Percentiles rank a stretch among this genome's conserved stretches.
These are phyloP conservation scores for Erucastrum elatum DNA, from an alignment of 345 rosid genomes.

Conservation along the genomic window DNA sequence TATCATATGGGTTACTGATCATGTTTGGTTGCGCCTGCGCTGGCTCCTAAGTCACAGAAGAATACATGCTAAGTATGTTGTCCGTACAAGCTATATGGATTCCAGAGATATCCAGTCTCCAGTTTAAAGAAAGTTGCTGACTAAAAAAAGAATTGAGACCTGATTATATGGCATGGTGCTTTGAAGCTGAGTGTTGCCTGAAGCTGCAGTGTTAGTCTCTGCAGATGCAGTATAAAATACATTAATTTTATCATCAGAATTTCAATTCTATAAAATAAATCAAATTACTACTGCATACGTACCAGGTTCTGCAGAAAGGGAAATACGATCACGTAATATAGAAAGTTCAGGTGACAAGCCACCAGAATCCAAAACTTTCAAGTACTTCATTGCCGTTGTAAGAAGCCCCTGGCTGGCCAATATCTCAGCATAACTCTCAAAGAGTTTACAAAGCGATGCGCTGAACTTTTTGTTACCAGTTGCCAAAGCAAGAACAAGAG, in stretches of 20 bases:
- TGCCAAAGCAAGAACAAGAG: constrained; percentile 93
- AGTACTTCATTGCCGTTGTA: constrained; percentile 82
- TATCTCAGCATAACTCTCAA: constrained; percentile 96
- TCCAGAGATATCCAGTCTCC: constrained; percentile 16
- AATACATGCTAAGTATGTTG: constrained; percentile 30
- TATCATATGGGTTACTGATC: constrained; percentile 53
- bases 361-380: constrained; percentile 87
- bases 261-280: not conserved
- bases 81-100: not conserved
- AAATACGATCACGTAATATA: constrained; percentile 80
- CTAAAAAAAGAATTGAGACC: constrained; percentile 9
- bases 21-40: constrained; percentile 46
- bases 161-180: constrained; percentile 34
- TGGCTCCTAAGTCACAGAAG: constrained; percentile 34
- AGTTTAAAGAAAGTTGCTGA: constrained; percentile 8
- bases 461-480: constrained; percentile 90
- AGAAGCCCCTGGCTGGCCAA: constrained; percentile 92
- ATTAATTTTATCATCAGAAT: constrained; percentile 9
- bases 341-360: constrained; percentile 85
- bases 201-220: constrained; percentile 47
- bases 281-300: constrained; percentile 17
- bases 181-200: constrained; percentile 46
- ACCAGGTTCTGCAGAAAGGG: constrained; percentile 77
- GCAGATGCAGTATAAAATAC: constrained; percentile 46
- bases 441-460: constrained; percentile 87